Base-by-base conservation (phyloP, 164 flowering plant species). In the Liquidambar formosana region DNA sequence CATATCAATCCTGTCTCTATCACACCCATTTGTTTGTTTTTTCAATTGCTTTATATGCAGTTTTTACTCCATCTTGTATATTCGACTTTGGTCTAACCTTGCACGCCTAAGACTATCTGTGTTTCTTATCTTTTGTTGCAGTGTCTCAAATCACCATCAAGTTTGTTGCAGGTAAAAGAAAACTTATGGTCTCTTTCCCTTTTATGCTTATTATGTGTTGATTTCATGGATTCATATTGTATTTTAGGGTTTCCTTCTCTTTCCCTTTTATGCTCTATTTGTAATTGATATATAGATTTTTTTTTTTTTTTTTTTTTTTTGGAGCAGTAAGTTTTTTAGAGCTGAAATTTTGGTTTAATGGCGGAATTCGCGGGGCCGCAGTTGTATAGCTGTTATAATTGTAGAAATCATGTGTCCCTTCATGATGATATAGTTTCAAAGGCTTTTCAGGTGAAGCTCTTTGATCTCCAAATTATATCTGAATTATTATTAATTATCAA, bases 351-450 rank as follows among this genome's bases (percentile, higher is more conserved):
- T 43, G 41, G n/a, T 49, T 71, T 22, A 19, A 88, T 90, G 91
- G 93, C 79, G 56, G 91, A 88, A 68, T 23, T 80, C 73, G 68
- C 75, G 11, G 90, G 90, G 19, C 91, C 90, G 45, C 77, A 91
- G 63, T 48, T 88, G 67, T 88, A 90, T 74, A 79, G 91, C 79
- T 91, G 96, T 73, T 83, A 70, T 66, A 87, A 84, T 71, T 91
- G 96, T 70, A 67, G 88, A 61, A 91, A 89, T 77, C 83, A 87
- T 76, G 90, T 91, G 61, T 77, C 83, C 0, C 80, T 87, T 78
- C 96, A 91, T 38, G 93, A 91, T 60, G 92, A 90, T 56, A 74
- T 90, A 48, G 81, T 90, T 56, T 87, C 93, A 16, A 88, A 90
- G 78, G 81, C 86, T 49, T 90, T 90, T 82, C 91, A 85, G 90